Evolutionary conservation across 2,329 filamentous ascomycete species (phyloP).

Genomic region (Rhynchosporium secalis): DNA sequence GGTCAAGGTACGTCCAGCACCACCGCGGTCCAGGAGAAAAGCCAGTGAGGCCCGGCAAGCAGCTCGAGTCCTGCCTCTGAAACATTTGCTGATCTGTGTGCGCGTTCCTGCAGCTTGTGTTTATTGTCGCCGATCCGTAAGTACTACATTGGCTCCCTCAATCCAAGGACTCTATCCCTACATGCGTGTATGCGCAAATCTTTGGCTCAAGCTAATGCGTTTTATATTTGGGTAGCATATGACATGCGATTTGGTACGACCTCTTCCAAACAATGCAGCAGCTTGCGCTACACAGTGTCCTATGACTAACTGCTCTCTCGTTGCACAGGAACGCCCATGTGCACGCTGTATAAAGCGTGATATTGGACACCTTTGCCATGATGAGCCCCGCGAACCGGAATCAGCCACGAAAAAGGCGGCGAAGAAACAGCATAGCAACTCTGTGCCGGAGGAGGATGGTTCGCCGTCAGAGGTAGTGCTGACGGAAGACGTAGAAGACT

Average conservation of each 20-base stretch:
- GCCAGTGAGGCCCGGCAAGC: constrained; percentile 11
- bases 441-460: constrained; percentile 60
- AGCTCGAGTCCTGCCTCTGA: constrained; percentile 32
- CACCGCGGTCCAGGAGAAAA: no score
- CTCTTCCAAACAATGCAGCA: constrained; percentile 35
- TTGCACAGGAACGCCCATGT: constrained; percentile 82
- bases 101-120: constrained; percentile 70
- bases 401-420: constrained; percentile 67
- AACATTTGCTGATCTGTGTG: constrained; percentile 38
- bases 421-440: constrained; percentile 63
- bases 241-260: constrained; percentile 84
- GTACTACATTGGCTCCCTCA: constrained; percentile 47
- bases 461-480: constrained; percentile 53
- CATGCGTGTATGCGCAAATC: constrained; percentile 38
- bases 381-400: constrained; percentile 86
- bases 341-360: constrained; percentile 97
- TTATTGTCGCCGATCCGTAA: constrained; percentile 88
- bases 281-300: constrained; percentile 37
- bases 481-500: constrained; percentile 46
- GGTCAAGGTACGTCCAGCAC: constrained; percentile 70
- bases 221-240: constrained; percentile 64
- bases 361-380: constrained; percentile 97
- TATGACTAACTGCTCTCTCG: constrained; percentile 36
- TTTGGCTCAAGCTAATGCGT: constrained; percentile 41
- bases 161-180: constrained; percentile 32